Evolutionary conservation across 768 basidiomycete species (phyloP), one percentile per base, ranked within the genome.

Genomic region (Dictyophora rubrovolvata): DNA sequence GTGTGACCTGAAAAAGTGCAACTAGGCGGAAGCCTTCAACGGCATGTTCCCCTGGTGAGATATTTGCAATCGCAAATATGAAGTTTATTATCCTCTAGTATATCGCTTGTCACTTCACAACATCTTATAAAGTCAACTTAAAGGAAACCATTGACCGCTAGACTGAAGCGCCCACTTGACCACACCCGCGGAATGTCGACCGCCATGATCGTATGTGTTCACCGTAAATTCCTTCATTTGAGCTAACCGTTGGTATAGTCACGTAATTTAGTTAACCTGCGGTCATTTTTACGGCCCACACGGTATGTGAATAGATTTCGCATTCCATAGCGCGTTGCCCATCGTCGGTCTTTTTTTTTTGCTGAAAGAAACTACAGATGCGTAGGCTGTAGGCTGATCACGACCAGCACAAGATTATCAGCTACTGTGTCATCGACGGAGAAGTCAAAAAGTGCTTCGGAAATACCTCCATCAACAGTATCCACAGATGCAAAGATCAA

Each of bases 401-500:
- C 42, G 4, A 77, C 82, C 23, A 80, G 85, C 10, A 76, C 82
- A 18, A 70, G 75, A 0, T 63, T 81, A 16, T 75, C 75, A 51
- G 63, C 78, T 9, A 63, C 80, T 0, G 67, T 22, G 51, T 63
- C 16, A 70, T 75, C 20, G 64, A 77, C 4, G 62, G 76, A 2
- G 60, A 75, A 28, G 0, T 71, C 78, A 1, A 73, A 79, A 21
- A 77, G 78, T 1, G 72, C 79, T 3, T 68, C 76, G 2, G 62
- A 69, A 57, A 16, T 37, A 23, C 47, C 56, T 23, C 47, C 48
- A 35, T 16, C 56, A 11, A 16, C 54, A 18, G 17, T 48, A 48
- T 11, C 18, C 11, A 49, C 73, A 21, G 83, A 93, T 69, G 81
- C 90, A 20, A 82, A 78, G 65, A 79, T 99, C 63, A 75, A 74